Evolutionary conservation across 1,139 yeast genomes (phyloP).

Genomic region (Yamadazyma dendronema): DNA sequence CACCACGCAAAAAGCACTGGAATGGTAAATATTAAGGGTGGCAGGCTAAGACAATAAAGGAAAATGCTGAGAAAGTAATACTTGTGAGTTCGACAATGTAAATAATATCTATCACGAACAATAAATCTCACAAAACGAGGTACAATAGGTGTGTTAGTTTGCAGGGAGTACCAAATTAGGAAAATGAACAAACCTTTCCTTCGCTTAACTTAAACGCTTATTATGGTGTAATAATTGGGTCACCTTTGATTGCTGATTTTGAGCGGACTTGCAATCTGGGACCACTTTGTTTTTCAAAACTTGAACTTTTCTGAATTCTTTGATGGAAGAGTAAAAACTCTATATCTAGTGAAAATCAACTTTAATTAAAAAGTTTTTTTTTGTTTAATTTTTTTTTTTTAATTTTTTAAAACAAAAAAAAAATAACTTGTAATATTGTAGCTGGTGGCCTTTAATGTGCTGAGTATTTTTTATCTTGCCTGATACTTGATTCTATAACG

Average conservation of each 20-base stretch:
- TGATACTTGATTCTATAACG: too few relatives aligned
- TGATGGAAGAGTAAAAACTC: too few relatives aligned
- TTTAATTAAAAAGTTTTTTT: not conserved
- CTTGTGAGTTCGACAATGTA: not conserved
- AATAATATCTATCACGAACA: not conserved
- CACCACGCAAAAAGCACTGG: not conserved
- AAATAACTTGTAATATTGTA: not conserved
- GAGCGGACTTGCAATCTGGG: too few relatives aligned
- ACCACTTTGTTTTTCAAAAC: too few relatives aligned
- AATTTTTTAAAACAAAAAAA: too few relatives aligned
- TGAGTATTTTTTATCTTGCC: too few relatives aligned
- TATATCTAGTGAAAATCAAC: not conserved
- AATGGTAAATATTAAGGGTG: not conserved
- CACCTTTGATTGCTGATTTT: too few relatives aligned
- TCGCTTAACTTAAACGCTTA: conserved; percentile 1
- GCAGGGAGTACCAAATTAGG: not conserved
- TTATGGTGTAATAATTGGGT: not conserved
- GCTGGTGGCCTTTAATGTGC: not conserved
- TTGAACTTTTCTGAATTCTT: too few relatives aligned
- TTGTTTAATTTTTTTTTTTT: too few relatives aligned
- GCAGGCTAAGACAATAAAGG: not conserved
- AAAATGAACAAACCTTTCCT: not conserved
- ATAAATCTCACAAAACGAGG: not conserved
- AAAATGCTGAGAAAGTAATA: not conserved
- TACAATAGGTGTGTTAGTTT: conserved; percentile 1